Conservation (phyloP, 2,329 filamentous ascomycete species). For the Phialophora verrucosa region DNA sequence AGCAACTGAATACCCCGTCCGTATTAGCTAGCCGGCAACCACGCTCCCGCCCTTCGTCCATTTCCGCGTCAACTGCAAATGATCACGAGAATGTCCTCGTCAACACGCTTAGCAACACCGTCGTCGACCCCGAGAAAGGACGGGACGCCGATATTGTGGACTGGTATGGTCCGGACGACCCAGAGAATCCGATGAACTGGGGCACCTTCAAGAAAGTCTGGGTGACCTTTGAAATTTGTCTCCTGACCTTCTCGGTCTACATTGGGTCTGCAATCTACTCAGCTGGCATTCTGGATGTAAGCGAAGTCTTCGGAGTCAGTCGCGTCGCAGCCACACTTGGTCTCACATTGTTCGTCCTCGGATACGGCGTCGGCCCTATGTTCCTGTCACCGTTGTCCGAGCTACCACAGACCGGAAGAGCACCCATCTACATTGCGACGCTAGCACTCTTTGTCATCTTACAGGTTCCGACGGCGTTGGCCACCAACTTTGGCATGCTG, state of each 20-base stretch:
- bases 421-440: slow-evolving; percentile 56
- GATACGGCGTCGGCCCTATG: slow-evolving; percentile 55
- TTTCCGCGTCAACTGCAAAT: slow-evolving; percentile 15
- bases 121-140: slow-evolving; percentile 53
- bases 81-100: slow-evolving; percentile 25
- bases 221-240: slow-evolving; percentile 55
- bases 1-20: slow-evolving; percentile 2
- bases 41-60: slow-evolving; percentile 4
- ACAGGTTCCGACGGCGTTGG: slow-evolving; percentile 55
- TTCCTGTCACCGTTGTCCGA: slow-evolving; percentile 55
- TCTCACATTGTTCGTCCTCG: slow-evolving; percentile 58
- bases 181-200: slow-evolving; percentile 57
- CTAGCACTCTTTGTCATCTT: slow-evolving; percentile 58
- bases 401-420: slow-evolving; percentile 58
- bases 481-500: slow-evolving; percentile 59
- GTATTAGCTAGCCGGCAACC: neutral
- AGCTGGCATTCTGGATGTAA: slow-evolving; percentile 51
- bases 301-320: slow-evolving; percentile 53
- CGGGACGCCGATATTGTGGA: slow-evolving; percentile 57
- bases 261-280: slow-evolving; percentile 60
- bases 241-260: slow-evolving; percentile 60
- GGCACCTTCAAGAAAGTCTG: slow-evolving; percentile 51
- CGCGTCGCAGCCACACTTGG: slow-evolving; percentile 56
- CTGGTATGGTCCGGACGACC: slow-evolving; percentile 50
- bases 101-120: slow-evolving; percentile 16